Evolutionary conservation across 495 filamentous ascomycete species (phyloP), one percentile per base, ranked within the genome.

Genomic region (Penicillium taxi): DNA sequence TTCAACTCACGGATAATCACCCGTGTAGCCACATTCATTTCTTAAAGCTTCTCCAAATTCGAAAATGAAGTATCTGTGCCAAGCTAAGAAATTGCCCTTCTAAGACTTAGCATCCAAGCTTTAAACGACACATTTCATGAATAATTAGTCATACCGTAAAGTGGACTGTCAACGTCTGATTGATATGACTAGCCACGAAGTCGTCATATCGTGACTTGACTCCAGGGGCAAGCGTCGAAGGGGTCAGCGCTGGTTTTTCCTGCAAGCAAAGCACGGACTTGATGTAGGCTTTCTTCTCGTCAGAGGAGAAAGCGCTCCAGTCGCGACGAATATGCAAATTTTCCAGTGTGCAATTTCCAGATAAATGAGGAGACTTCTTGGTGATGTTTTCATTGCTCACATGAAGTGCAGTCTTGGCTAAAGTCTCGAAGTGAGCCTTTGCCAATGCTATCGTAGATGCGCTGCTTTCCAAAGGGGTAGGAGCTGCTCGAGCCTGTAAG

Each of bases 1-100:
- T n/a, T 30, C 11, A 9, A 47, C 45, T 17, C 21, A 61, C 58
- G 56, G 59, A 32, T 47, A 49, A 19, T 52, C 49, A 21, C 80
- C 80, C 0, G 48, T 73, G 47, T 84, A 87, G 26, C 78, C 79
- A 48, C 84, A 87, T 46, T 89, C 82, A 9, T 78, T 67, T 15
- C 70, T 64, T 14, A 88, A 64, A 1, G 81, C 77, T 48, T 78
- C 67, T 52, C 86, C 84, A 52, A 77, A 86, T 6, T 60, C 58
- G 39, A 59, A 73, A 25, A 72, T 62, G 49, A 76, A 86, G 55
- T 80, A 81, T 12, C 82, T 67, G 50, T 88, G 83, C 78, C 81
- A 86, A 1, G 73, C 56, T 20, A 84, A 59, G 58, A 88, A 83
- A 39, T 71, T 75, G 13, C 77, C 80, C 66, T 43, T 16, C 3